These are phyloP conservation scores for Camellia sinensis DNA, from an alignment of 148 eudicot species.

Conservation along the genomic window DNA sequence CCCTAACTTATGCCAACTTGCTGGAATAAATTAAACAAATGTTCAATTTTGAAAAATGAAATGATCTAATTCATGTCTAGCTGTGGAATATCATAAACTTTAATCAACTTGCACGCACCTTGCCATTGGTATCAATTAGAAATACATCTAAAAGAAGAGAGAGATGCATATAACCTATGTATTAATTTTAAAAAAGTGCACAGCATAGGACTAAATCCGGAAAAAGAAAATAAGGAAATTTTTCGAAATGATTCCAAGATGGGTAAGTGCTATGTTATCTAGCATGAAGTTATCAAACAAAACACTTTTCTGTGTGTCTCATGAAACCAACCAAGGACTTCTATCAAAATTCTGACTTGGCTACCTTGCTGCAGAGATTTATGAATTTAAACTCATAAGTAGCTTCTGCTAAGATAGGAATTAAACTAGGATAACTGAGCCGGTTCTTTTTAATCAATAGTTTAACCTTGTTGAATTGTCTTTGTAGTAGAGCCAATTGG, in stretches of 20 bases:
- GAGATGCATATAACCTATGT: neutral
- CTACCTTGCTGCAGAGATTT: neutral
- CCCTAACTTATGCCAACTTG: too few species aligned
- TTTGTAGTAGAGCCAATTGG: too few species aligned
- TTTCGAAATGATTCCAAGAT: neutral
- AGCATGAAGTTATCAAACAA: constrained; percentile 1
- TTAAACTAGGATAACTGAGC: too few species aligned
- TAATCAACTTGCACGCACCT: neutral
- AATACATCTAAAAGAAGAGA: neutral
- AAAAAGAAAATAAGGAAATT: neutral
- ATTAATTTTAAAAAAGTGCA: neutral
- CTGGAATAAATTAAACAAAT: too few species aligned
- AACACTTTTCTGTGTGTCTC: neutral
- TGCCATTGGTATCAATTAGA: neutral
- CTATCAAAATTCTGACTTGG: neutral
- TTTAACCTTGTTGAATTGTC: neutral
- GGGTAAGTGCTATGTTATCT: neutral
- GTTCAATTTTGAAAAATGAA: too few species aligned
- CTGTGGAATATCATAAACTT: too few species aligned
- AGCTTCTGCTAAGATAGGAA: too few species aligned
- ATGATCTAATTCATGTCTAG: too few species aligned
- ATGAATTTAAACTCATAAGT: neutral
- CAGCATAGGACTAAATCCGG: neutral
- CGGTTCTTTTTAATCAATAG: neutral
- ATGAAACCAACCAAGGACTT: neutral